These are phyloP conservation scores for Trametes sp. DNA, from an alignment of 1,284 basidiomycete genomes.

Conservation along the genomic window DNA sequence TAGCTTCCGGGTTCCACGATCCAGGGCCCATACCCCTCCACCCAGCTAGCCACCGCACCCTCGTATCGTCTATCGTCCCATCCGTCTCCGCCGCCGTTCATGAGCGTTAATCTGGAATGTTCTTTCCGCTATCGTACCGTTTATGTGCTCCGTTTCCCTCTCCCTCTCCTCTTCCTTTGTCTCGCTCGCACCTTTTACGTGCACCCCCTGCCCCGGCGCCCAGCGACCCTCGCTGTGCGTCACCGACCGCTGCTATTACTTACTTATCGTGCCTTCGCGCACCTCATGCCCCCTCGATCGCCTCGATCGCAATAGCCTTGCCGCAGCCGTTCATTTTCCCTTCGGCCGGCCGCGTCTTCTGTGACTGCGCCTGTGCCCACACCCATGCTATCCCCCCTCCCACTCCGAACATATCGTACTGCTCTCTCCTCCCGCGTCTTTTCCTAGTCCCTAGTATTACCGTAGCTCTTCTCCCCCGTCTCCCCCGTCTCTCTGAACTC, in stretches of 20 bases:
- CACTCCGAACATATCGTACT: conserved; percentile 19
- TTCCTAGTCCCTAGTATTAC: background rate
- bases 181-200: conserved; percentile 10
- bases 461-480: background rate
- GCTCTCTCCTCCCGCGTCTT: conserved; percentile 1
- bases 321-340: conserved; percentile 20
- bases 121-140: conserved; percentile 16
- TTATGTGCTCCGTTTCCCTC: conserved; percentile 3
- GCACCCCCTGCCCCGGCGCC: conserved; percentile 24
- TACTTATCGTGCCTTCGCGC: background rate
- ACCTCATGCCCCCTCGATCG: conserved; percentile 16
- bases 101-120: conserved; percentile 13
- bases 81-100: conserved; percentile 12
- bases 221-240: background rate
- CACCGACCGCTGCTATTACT: background rate
- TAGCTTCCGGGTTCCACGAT: background rate
- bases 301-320: conserved; percentile 24
- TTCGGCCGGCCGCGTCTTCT: background rate
- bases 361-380: conserved; percentile 1
- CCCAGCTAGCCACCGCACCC: background rate
- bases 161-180: conserved; percentile 6
- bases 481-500: background rate
- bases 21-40: conserved; percentile 6
- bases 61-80: background rate
- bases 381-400: conserved; percentile 10